Percentiles rank a stretch among this genome's conserved stretches.
Evolutionary conservation across 352 stramenopile species (phyloP).

Genomic region (Pythium biforme): DNA sequence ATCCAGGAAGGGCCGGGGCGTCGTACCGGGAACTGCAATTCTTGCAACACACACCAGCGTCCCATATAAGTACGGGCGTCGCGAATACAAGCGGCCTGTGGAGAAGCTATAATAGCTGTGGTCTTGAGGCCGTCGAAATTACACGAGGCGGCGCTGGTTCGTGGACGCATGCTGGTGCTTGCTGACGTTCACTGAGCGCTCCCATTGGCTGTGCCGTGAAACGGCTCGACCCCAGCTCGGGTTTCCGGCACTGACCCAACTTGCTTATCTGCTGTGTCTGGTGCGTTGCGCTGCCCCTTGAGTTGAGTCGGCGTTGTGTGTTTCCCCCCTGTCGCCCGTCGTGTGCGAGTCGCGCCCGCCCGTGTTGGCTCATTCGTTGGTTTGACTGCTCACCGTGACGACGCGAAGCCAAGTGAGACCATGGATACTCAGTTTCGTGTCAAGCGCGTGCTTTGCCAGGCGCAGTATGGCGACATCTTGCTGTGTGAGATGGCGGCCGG

Average conservation of each 20-base stretch:
- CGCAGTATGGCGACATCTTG: slow-evolving; percentile 26
- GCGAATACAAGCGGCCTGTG: too few species aligned
- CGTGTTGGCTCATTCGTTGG: neutral
- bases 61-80: too few species aligned
- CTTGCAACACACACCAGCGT: too few species aligned
- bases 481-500: slow-evolving; percentile 12
- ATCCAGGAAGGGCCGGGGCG: too few species aligned
- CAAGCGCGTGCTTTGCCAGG: slow-evolving; percentile 18
- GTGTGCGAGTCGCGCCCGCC: neutral
- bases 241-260: neutral
- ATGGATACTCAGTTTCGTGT: slow-evolving; percentile 18
- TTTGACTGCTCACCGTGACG: slow-evolving; percentile 5
- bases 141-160: neutral
- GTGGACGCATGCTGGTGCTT: neutral
- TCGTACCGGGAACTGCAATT: too few species aligned
- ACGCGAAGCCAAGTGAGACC: neutral
- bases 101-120: neutral
- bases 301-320: neutral
- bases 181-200: neutral
- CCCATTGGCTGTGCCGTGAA: neutral
- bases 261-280: neutral
- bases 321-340: neutral
- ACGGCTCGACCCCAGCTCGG: neutral
- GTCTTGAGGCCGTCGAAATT: neutral
- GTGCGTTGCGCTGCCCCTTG: neutral